Base-by-base conservation (phyloP, 163 green algal genomes). In the Prototheca cutis region DNA sequence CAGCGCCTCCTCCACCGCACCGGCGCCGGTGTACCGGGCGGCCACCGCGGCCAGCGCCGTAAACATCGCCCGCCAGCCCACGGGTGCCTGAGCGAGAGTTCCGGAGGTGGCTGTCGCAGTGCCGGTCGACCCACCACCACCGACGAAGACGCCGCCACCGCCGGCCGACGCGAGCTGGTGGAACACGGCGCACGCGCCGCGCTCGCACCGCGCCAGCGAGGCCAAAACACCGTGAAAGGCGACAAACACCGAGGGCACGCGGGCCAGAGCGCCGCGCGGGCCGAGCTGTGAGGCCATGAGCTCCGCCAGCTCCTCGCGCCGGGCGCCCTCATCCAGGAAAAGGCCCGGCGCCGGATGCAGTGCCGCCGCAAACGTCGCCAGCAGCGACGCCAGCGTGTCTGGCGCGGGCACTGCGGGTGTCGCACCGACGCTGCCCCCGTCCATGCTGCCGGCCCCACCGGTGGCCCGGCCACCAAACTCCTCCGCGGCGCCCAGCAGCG, bases 141-240 rank as follows among this genome's bases (percentile, higher is more conserved):
- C n/a, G n/a, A n/a, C n/a, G n/a, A n/a, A n/a, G n/a, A n/a, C n/a
- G n/a, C n/a, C n/a, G n/a, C n/a, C n/a, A n/a, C n/a, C n/a, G n/a
- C n/a, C n/a, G n/a, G n/a, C n/a, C n/a, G n/a, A n/a, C n/a, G n/a
- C n/a, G n/a, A n/a, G n/a, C n/a, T n/a, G n/a, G n/a, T n/a, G n/a
- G n/a, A n/a, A n/a, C n/a, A n/a, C n/a, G n/a, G n/a, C n/a, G n/a
- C n/a, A n/a, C n/a, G n/a, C n/a, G n/a, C n/a, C n/a, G n/a, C n/a
- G n/a, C n/a, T n/a, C n/a, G n/a, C n/a, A n/a, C n/a, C n/a, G n/a
- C n/a, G n/a, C n/a, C n/a, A n/a, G n/a, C n/a, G n/a, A n/a, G n/a
- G n/a, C n/a, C n/a, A n/a, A n/a, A n/a, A 93, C 69, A 27, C 69
- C 68, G 53, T 90, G 63, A 54, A 86, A 88, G 17, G 74, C 79